A percentile compares a stretch with the other conserved stretches of the same genome.
phyloP scores from a whole-genome alignment of 495 filamentous ascomycete genomes.

The Talaromyces adpressus region DNA sequence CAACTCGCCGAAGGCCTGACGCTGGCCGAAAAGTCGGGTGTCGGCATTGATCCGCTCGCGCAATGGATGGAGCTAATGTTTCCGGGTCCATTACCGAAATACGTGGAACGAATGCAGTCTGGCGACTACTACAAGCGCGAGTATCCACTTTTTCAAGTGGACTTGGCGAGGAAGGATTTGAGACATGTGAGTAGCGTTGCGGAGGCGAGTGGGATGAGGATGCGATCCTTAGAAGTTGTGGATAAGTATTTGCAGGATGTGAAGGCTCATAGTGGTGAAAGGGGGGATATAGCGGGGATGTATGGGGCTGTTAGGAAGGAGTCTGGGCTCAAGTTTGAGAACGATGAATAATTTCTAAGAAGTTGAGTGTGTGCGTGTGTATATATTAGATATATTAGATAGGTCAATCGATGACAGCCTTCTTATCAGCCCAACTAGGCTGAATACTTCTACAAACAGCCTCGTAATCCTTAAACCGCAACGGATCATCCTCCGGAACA shows the following conservation, averaged over 20 bases:
- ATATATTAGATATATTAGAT: not conserved
- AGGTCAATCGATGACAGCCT: constrained; percentile 49
- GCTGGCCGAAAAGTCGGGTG: constrained; percentile 71
- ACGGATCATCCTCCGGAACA: constrained; percentile 38
- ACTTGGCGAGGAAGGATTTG: constrained; percentile 80
- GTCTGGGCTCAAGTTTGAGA: constrained; percentile 66
- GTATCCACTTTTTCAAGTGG: constrained; percentile 79
- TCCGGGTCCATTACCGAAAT: constrained; percentile 50
- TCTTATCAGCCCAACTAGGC: constrained; percentile 78
- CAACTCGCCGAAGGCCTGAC: constrained; percentile 67
- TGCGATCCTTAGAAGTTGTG: constrained; percentile 60
- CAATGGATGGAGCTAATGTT: constrained; percentile 61
- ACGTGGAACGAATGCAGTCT: constrained; percentile 62
- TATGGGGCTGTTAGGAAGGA: constrained; percentile 71
- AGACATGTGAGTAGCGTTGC: constrained; percentile 67
- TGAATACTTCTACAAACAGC: constrained; percentile 69
- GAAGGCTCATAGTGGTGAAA: constrained; percentile 63
- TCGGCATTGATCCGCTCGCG: constrained; percentile 64
- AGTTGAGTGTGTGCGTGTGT: not conserved
- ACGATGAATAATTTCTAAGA: constrained; percentile 12
- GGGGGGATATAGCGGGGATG: constrained; percentile 77
- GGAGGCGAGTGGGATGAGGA: constrained; percentile 47
- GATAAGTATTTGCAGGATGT: constrained; percentile 63
- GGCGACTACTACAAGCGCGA: constrained; percentile 69
- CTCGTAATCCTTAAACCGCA: constrained; percentile 71